Base-by-base conservation (phyloP, 1,284 basidiomycete genomes). In the Afroboletus lepidellus region DNA sequence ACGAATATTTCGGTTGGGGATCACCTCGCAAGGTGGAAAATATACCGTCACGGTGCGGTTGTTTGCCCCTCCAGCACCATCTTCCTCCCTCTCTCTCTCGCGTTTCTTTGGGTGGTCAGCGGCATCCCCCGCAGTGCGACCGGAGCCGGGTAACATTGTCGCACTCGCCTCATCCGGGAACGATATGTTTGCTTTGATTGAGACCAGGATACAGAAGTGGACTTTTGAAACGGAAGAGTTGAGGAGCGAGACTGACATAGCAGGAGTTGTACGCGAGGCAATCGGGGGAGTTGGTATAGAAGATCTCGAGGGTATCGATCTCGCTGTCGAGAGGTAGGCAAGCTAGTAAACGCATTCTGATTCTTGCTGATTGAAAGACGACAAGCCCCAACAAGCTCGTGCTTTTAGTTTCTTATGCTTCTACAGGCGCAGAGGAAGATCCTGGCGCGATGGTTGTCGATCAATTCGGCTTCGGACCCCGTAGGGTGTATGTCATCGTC, bases 191-290 rank as follows among this genome's bases (percentile, higher is more conserved):
- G 79, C 77, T 12, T 69, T 89, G 38, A 77, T 84, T 2, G 83
- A 85, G 51, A 81, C 78, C n/a, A 74, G 79, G 13, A 63, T 90
- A 36, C 87, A 90, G 59, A 77, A 76, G 51, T 90, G 87, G 87
- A 75, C 74, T 41, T 72, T 88, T 69, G 78, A 76, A 45, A 66
- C 77, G 2, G 87, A 88, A 61, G 80, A 85, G 55, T 60, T 85
- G 24, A 59, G 77, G 2, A 53, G 77, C 32, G 83, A 88, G 54
- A 69, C 72, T 41, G 82, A 87, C 53, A 60, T 88, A 13, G 71
- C 74, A 1, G 57, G 37, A 0, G 76, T 78, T 12, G 62, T 85
- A 15, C 71, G 75, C 49, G 69, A 72, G 25, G 69, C 71, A 13
- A 75, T 81, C 54, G 55, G 62, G 13, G 63, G 53, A 57, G 72